phyloP scores from a whole-genome alignment of 768 basidiomycete species.

The Gyrodon lividus region DNA sequence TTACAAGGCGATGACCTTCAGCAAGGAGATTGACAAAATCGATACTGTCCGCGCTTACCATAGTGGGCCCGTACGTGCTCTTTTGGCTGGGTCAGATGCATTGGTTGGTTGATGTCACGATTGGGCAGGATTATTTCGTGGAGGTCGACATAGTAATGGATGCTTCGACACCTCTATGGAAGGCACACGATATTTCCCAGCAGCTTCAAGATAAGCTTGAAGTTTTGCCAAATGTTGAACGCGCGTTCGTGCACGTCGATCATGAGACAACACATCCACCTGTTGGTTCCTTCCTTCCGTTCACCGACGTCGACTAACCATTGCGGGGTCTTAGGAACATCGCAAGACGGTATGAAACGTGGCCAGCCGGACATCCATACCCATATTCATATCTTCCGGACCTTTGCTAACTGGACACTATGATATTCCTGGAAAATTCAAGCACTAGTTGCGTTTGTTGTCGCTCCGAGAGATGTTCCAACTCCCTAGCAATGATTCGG shows the following conservation, averaged over 20 bases:
- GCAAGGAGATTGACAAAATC: slow-evolving; percentile 77
- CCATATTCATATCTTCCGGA: no score
- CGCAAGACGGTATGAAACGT: slow-evolving; percentile 33
- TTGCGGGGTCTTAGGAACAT: slow-evolving; percentile 37
- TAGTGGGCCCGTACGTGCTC: slow-evolving; percentile 63
- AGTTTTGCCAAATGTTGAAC: slow-evolving; percentile 82
- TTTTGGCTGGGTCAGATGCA: background rate
- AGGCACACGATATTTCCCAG: slow-evolving; percentile 84
- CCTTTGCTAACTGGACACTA: no score
- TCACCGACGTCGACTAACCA: background rate
- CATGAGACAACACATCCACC: slow-evolving; percentile 85
- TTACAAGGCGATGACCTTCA: slow-evolving; percentile 90
- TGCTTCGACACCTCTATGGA: slow-evolving; percentile 83
- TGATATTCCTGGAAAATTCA: no score
- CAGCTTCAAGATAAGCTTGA: slow-evolving; percentile 88
- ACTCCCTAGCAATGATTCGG: no score
- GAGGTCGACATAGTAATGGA: slow-evolving; percentile 96
- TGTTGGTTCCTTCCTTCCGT: slow-evolving; percentile 33
- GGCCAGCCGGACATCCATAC: background rate
- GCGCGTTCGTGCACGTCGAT: slow-evolving; percentile 95
- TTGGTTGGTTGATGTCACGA: background rate
- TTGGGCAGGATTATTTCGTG: slow-evolving; percentile 77
- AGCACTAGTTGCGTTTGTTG: no score
- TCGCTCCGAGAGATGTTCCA: no score
- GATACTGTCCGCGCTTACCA: slow-evolving; percentile 95